A percentile compares a stretch with the other conserved stretches of the same genome.
Conservation (phyloP, 768 basidiomycete species). For the Botryobasidium botryosum region DNA sequence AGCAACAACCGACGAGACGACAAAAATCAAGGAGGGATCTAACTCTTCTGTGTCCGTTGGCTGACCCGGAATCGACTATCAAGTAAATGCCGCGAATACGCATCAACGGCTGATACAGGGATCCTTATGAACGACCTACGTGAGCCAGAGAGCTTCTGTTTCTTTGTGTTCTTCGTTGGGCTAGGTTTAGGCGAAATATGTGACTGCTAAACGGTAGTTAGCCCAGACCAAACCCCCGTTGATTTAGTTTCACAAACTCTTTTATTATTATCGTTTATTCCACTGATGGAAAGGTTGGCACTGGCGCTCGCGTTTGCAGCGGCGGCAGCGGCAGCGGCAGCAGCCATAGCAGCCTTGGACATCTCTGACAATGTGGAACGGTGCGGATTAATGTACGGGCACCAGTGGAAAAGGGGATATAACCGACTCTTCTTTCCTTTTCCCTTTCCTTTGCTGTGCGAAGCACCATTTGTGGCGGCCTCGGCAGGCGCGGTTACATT, state of each 20-base stretch:
- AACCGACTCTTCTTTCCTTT: not conserved
- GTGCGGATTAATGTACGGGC: not conserved
- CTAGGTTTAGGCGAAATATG: constrained; percentile 1
- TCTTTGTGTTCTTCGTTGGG: constrained; percentile 6
- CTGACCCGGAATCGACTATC: too few species aligned
- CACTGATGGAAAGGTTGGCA: not conserved
- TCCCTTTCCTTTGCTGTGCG: constrained; percentile 4
- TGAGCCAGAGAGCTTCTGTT: too few species aligned
- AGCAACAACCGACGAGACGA: too few species aligned
- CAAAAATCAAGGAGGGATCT: too few species aligned
- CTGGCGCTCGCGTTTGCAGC: too few species aligned
- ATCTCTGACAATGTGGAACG: too few species aligned
- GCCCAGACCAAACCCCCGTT: not conserved
- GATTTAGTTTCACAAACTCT: not conserved
- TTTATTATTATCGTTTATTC: not conserved
- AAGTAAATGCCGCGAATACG: too few species aligned
- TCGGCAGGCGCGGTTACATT: constrained; percentile 1
- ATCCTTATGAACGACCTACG: too few species aligned
- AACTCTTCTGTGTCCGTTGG: too few species aligned
- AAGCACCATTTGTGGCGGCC: constrained; percentile 1
- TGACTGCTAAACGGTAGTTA: not conserved
- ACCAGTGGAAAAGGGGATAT: not conserved
- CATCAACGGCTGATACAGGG: too few species aligned
- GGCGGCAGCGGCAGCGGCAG: too few species aligned
- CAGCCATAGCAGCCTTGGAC: too few species aligned